Percentiles rank a stretch among this genome's conserved stretches.
phyloP scores from a whole-genome alignment of 345 rosid species.

The Cochlearia excelsa region DNA sequence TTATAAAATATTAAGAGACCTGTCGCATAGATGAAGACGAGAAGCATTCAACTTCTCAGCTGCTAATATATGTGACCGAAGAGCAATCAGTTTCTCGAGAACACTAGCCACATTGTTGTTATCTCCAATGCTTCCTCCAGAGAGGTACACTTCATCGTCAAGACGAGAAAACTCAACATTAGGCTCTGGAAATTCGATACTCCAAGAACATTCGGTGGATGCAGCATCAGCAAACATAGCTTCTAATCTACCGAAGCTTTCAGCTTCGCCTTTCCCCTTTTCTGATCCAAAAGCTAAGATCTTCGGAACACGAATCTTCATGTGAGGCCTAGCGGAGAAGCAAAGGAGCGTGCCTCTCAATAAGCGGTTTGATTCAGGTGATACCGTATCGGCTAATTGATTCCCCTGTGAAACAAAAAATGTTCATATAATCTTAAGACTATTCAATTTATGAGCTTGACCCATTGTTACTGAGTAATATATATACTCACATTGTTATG shows the following conservation, averaged over 20 bases:
- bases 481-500: conserved; percentile 23
- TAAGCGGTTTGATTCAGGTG: conserved; percentile 24
- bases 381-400: conserved; percentile 31
- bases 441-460: conserved; percentile 3
- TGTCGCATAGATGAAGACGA: conserved; percentile 50
- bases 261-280: conserved; percentile 33
- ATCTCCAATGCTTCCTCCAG: conserved; percentile 26
- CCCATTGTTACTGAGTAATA: background rate
- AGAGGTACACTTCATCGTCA: conserved; percentile 27
- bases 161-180: conserved; percentile 30
- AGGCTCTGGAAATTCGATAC: conserved; percentile 25
- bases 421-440: background rate
- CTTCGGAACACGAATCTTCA: conserved; percentile 24
- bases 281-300: conserved; percentile 32
- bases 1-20: conserved; percentile 34
- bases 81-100: conserved; percentile 51
- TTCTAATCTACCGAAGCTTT: conserved; percentile 24
- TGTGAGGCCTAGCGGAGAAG: conserved; percentile 20
- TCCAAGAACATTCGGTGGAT: conserved; percentile 28
- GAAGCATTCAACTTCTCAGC: conserved; percentile 68
- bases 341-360: conserved; percentile 27
- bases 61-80: conserved; percentile 57
- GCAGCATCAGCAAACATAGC: conserved; percentile 32
- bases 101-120: conserved; percentile 34
- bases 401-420: conserved; percentile 32